Evolutionary conservation across 495 filamentous ascomycete species (phyloP), one percentile per base, ranked within the genome.

Genomic region (Cenococcum geophilum): DNA sequence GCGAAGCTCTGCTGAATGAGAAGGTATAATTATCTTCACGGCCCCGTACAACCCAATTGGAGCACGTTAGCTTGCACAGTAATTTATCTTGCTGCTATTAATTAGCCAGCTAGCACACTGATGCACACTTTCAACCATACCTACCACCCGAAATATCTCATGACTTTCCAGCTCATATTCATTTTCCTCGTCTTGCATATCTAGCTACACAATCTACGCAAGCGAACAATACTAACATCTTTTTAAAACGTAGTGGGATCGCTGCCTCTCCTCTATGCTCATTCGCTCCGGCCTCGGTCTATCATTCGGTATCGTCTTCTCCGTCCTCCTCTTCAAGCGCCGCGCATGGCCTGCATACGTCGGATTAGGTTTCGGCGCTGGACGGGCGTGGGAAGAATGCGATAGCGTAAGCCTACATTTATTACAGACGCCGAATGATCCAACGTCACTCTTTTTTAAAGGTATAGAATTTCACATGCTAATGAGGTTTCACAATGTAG

Each of bases 261-360:
- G 87, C 75, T 95, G 92, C 74, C 86, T 97, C 74, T 96, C 93
- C 66, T 95, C 92, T 70, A 82, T 96, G 76, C 82, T 97, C 70
- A 92, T 97, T 78, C 91, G 93, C 74, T 96, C 91, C 58, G 85
- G 88, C 52, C 83, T 99, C 73, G 93, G 93, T 67, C 85, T 96
- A 67, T 89, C 86, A 58, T 97, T 97, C 77, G 93, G 93, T 76
- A 87, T 97, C 74, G 87, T 97, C 75, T 97, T 99, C 80, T 97
- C 92, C 50, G 92, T 99, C 34, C 86, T 99, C 51, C 76, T 99
- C 25, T 99, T 99, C 83, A 96, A 95, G 81, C 85, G 93, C 72
- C 85, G 93, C 74, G 89, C 92, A 66, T 99, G 93, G 89, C 93
- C 93, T 53, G 95, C 89, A 25, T 92, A 85, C 74, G 84, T 95